Evolutionary conservation across 768 basidiomycete species (phyloP).

Genomic region (Rhodotorula kratochvilovae): DNA sequence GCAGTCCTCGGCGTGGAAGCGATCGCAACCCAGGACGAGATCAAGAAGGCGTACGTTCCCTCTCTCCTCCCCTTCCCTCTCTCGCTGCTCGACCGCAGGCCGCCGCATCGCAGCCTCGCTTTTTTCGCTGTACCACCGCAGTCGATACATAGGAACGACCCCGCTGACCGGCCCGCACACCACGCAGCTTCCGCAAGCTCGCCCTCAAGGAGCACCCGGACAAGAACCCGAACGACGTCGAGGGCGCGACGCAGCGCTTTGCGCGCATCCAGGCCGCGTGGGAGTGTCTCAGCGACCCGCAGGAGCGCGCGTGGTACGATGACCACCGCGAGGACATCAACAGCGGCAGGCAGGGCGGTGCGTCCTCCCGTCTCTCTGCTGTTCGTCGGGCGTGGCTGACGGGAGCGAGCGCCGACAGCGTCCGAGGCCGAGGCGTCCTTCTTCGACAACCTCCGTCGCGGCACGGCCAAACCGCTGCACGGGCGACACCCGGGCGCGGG

Average conservation of each 20-base stretch:
- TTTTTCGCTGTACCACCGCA: no score
- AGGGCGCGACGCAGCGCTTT: conserved; percentile 81
- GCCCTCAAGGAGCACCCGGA: conserved; percentile 50
- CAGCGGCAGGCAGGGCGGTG: conserved; percentile 50
- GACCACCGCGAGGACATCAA: conserved; percentile 55
- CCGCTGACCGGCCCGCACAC: no score
- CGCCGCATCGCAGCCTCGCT: no score
- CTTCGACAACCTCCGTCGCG: conserved; percentile 76
- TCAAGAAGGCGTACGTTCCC: conserved; percentile 41
- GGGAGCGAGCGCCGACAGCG: background rate
- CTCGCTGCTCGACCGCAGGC: no score
- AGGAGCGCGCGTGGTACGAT: conserved; percentile 99
- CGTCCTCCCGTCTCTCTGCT: conserved; percentile 58
- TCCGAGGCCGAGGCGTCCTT: conserved; percentile 66
- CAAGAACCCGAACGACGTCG: conserved; percentile 73
- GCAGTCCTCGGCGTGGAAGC: conserved; percentile 33
- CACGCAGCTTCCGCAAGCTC: conserved; percentile 39
- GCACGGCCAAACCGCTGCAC: conserved; percentile 54
- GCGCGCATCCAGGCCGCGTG: conserved; percentile 89
- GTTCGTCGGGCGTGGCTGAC: background rate
- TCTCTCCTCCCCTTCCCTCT: background rate
- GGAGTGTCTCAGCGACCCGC: conserved; percentile 88
- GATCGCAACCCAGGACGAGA: conserved; percentile 35
- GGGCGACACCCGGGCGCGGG: conserved; percentile 63
- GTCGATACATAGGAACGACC: no score